Percentiles rank a stretch among this genome's conserved stretches.
These are phyloP conservation scores for Flaveria sonorensis DNA, from an alignment of 129 eudicot species.

Conservation along the genomic window DNA sequence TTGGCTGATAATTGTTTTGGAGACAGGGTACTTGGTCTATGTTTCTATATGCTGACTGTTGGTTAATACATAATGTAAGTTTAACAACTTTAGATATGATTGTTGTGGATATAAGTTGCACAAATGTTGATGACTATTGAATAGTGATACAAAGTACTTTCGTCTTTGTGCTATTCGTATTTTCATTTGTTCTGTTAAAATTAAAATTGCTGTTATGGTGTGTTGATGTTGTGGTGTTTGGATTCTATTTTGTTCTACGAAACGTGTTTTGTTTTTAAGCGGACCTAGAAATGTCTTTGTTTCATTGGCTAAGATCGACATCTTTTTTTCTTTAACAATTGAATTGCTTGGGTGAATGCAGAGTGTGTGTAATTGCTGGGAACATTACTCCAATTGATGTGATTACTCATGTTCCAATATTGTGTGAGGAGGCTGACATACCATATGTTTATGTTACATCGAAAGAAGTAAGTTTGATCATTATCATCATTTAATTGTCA, in stretches of 20 bases:
- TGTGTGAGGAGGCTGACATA: conserved; percentile 85
- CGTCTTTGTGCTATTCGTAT: no score
- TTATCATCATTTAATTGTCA: not conserved
- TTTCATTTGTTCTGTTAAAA: no score
- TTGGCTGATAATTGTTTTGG: not conserved
- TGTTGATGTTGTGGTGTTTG: not conserved
- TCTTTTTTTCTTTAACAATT: not conserved
- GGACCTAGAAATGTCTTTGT: not conserved
- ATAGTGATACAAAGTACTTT: not conserved
- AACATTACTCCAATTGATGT: conserved; percentile 98
- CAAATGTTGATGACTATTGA: not conserved
- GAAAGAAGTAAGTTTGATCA: conserved; percentile 67
- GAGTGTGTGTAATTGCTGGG: conserved; percentile 93
- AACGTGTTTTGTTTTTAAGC: not conserved
- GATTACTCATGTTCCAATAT: conserved; percentile 87
- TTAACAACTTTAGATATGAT: not conserved
- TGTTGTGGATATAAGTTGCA: not conserved
- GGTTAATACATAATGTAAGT: not conserved
- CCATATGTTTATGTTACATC: conserved; percentile 92
- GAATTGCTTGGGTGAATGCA: conserved; percentile 37
- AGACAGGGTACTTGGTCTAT: not conserved
- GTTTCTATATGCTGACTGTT: not conserved
- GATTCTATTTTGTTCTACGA: not conserved
- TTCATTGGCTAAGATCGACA: not conserved
- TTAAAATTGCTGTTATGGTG: no score